phyloP scores from a whole-genome alignment of 805 yeast genomes.

The Candida pini region DNA sequence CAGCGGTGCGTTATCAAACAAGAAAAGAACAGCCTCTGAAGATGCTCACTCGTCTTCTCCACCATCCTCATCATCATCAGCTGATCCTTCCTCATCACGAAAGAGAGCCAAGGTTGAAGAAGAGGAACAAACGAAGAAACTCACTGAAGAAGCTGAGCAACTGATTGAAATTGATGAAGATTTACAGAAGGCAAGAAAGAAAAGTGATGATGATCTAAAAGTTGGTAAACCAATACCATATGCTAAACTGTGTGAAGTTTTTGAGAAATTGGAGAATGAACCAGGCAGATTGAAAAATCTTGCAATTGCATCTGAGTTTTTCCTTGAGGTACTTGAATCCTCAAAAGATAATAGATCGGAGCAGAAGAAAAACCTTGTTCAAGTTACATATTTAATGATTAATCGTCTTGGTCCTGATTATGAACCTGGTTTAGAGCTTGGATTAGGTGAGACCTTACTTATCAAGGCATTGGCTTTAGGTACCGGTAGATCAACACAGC shows the following conservation, averaged over 20 bases:
- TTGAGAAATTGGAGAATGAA: conserved; percentile 73
- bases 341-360: conserved; percentile 33
- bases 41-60: neutral
- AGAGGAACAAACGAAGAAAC: neutral
- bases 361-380: conserved; percentile 41
- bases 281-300: conserved; percentile 81
- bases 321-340: conserved; percentile 52
- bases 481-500: conserved; percentile 73
- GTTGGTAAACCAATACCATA: conserved; percentile 28
- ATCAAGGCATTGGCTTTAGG: conserved; percentile 87
- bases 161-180: conserved; percentile 8
- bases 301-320: conserved; percentile 68
- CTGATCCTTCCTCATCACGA: neutral
- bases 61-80: conserved; percentile 5
- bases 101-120: neutral
- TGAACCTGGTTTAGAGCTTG: conserved; percentile 82
- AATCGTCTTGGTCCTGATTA: conserved; percentile 93
- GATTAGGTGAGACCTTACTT: conserved; percentile 84
- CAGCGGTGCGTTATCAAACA: conserved; percentile 4
- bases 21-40: neutral
- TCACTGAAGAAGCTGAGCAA: conserved; percentile 21
- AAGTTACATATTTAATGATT: conserved; percentile 77
- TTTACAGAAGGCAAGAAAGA: neutral
- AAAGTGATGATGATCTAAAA: neutral
- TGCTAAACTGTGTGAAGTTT: conserved; percentile 50